phyloP scores from a whole-genome alignment of 257 asterid genomes.

The Lithospermum erythrorhizon region DNA sequence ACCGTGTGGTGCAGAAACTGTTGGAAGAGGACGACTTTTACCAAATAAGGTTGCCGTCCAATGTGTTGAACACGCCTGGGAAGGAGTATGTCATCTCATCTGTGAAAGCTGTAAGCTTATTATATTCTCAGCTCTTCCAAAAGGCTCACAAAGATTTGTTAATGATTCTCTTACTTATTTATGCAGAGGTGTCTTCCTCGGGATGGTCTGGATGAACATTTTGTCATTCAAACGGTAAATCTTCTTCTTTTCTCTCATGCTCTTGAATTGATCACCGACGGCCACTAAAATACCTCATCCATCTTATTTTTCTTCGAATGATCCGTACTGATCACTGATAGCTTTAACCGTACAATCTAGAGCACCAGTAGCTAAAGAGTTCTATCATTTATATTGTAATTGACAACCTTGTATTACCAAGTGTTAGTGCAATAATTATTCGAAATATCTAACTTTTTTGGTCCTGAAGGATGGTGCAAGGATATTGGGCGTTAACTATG shows the following conservation, averaged over 20 bases:
- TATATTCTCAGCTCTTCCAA: neutral
- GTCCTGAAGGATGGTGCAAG: constrained; percentile 94
- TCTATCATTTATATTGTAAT: too few relatives aligned
- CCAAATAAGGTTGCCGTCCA: constrained; percentile 71
- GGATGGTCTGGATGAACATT: constrained; percentile 86
- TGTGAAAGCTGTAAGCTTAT: constrained; percentile 68
- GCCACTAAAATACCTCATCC: neutral
- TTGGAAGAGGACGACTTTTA: constrained; percentile 85
- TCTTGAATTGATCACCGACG: neutral
- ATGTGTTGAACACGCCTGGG: constrained; percentile 62
- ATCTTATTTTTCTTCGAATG: neutral
- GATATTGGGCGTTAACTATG: constrained; percentile 81
- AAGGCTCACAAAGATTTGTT: neutral
- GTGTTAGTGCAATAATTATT: too few relatives aligned
- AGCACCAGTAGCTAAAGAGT: too few relatives aligned
- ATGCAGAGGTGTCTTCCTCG: constrained; percentile 86
- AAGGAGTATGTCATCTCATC: constrained; percentile 67
- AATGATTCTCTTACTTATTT: constrained; percentile 7
- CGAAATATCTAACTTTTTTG: too few relatives aligned
- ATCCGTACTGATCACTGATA: neutral
- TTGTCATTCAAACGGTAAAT: constrained; percentile 81
- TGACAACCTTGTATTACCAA: too few relatives aligned
- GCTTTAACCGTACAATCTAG: too few relatives aligned
- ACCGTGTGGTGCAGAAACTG: constrained; percentile 46
- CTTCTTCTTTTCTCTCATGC: neutral